These are phyloP conservation scores for Sphaerulina populicola DNA, from an alignment of 2,329 filamentous ascomycete species.

Conservation along the genomic window DNA sequence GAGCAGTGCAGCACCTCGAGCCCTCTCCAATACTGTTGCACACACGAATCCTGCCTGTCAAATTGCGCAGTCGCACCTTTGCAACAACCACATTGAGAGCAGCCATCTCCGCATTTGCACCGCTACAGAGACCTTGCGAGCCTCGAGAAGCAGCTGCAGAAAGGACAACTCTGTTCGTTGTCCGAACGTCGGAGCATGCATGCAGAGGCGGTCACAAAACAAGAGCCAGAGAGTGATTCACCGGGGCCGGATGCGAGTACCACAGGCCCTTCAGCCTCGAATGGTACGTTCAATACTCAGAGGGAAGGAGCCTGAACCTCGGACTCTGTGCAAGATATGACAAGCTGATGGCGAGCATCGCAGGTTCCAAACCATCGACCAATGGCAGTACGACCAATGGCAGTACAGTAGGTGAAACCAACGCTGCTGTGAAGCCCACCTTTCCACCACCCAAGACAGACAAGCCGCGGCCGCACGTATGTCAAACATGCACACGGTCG, in stretches of 20 bases:
- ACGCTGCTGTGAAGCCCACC: slow-evolving; percentile 26
- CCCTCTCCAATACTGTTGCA: background rate
- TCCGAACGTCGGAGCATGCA: slow-evolving; percentile 23
- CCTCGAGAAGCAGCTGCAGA: slow-evolving; percentile 3
- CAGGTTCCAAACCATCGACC: slow-evolving; percentile 5
- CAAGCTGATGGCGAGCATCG: background rate
- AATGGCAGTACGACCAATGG: slow-evolving; percentile 16
- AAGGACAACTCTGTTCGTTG: background rate
- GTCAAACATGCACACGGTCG: slow-evolving; percentile 79
- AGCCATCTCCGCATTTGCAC: too few relatives aligned
- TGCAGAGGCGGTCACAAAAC: slow-evolving; percentile 20
- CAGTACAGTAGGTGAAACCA: slow-evolving; percentile 12
- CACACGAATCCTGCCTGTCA: background rate
- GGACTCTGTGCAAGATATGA: background rate
- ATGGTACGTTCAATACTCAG: slow-evolving; percentile 12
- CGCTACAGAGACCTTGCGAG: background rate
- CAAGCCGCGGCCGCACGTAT: slow-evolving; percentile 92
- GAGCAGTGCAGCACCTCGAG: background rate
- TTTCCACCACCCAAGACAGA: slow-evolving; percentile 89
- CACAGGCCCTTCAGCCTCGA: slow-evolving; percentile 10
- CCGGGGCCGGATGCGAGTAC: slow-evolving; percentile 17
- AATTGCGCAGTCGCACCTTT: background rate
- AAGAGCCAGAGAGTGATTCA: slow-evolving; percentile 24
- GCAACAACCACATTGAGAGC: background rate
- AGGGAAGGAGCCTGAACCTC: background rate